phyloP scores from a whole-genome alignment of 2,329 filamentous ascomycete genomes.

The Graphium sp. region DNA sequence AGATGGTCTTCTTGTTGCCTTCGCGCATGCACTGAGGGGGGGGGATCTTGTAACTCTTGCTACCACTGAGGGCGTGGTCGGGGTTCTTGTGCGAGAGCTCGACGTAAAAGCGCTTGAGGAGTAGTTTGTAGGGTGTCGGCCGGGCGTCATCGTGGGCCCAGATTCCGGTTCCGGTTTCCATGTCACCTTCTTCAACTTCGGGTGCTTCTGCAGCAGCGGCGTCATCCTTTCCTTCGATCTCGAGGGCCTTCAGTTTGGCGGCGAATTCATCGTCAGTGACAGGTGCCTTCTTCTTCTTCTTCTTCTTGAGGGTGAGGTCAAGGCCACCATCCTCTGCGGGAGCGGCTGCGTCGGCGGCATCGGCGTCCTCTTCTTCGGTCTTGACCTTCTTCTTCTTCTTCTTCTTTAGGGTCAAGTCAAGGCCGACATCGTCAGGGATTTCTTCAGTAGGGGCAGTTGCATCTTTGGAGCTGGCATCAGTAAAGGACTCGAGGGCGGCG shows the following conservation, averaged over 20 bases:
- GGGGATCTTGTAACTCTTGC: constrained; percentile 97
- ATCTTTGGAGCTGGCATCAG: constrained; percentile 26
- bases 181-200: constrained; percentile 53
- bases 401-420: constrained; percentile 53
- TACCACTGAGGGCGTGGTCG: constrained; percentile 75
- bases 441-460: constrained; percentile 13
- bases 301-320: constrained; percentile 45
- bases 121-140: constrained; percentile 66
- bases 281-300: constrained; percentile 35
- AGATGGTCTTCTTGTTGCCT: constrained; percentile 99
- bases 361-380: constrained; percentile 10
- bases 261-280: constrained; percentile 45
- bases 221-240: constrained; percentile 48
- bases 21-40: constrained; percentile 97
- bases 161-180: constrained; percentile 76
- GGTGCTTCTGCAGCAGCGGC: constrained; percentile 27
- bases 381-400: constrained; percentile 43
- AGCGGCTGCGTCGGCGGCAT: constrained; percentile 25
- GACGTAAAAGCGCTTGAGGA: constrained; percentile 86
- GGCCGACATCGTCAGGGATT: constrained; percentile 27
- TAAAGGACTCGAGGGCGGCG: constrained; percentile 35
- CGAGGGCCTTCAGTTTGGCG: constrained; percentile 43
- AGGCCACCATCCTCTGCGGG: constrained; percentile 40
- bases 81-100: constrained; percentile 93
- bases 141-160: constrained; percentile 70